phyloP scores from a whole-genome alignment of 2,329 filamentous ascomycete species.

The Fusarium pseudograminearum region DNA sequence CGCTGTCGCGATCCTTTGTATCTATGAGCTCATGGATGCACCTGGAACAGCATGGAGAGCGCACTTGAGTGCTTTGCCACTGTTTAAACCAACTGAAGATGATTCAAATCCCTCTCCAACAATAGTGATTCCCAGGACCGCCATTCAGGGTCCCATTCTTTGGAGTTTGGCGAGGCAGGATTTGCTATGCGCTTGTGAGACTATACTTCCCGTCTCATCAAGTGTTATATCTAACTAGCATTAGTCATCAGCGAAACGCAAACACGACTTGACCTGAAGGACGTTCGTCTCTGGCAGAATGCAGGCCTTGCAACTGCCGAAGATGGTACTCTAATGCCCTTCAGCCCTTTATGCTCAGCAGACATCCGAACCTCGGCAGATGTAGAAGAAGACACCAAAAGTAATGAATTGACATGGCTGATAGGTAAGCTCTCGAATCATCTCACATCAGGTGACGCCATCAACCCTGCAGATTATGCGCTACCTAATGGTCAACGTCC shows the following conservation, averaged over 20 bases:
- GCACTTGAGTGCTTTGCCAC: constrained; percentile 74
- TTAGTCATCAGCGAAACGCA: constrained; percentile 43
- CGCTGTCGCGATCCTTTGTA: constrained; percentile 74
- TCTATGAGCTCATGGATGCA: constrained; percentile 76
- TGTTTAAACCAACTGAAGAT: constrained; percentile 63
- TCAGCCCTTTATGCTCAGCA: constrained; percentile 54
- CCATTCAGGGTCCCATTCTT: constrained; percentile 42
- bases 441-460: constrained; percentile 67
- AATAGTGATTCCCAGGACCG: constrained; percentile 33
- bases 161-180: constrained; percentile 44
- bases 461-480: constrained; percentile 50
- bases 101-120: constrained; percentile 12
- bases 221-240: fast-evolving
- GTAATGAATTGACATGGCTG: constrained; percentile 74
- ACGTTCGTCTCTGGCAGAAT: constrained; percentile 72
- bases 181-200: constrained; percentile 39
- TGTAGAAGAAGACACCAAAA: constrained; percentile 73
- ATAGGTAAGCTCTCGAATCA: constrained; percentile 75
- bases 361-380: constrained; percentile 59
- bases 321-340: constrained; percentile 36
- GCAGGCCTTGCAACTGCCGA: constrained; percentile 66
- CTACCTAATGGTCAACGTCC: constrained; percentile 36
- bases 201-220: fast-evolving
- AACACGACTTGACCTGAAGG: constrained; percentile 65
- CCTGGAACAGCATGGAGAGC: constrained; percentile 72